Evolutionary conservation across 345 rosid species (phyloP), one percentile per base, ranked within the genome.

Genomic region (Bruguiera sexangula): DNA sequence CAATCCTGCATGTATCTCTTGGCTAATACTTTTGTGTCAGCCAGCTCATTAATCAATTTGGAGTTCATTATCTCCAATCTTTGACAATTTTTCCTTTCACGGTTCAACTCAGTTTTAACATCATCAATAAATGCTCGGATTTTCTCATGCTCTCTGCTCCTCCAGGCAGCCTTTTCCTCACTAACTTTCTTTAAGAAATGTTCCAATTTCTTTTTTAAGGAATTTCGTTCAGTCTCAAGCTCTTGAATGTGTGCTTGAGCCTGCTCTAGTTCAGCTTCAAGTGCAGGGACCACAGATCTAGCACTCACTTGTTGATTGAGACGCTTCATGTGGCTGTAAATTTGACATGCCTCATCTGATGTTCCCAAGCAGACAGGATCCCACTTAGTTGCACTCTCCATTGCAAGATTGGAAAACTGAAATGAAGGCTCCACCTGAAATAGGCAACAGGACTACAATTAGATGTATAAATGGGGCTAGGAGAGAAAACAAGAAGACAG

Each of bases 351-450:
- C 69, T 79, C 93, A 60, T 85, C 83, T 4, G 77, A 65, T 70
- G 85, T 66, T 68, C 76, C 82, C 63, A 84, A 78, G 70, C 78
- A 73, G 66, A 85, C 80, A 18, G 90, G 90, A 67, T 88, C 89
- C 97, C 97, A 92, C 81, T 89, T 92, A 32, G 97, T 86, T 63
- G 87, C 84, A 32, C 93, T 85, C 80, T 92, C 97, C 92, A 92
- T 86, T n/a, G 85, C 86, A n/a, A 74, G 78, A 73, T 81, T 80
- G 53, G 86, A 63, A 78, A 80, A 75, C 80, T 87, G 90, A 61
- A 79, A 75, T 19, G 88, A 80, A 62, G 91, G 85, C 68, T 81
- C 87, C 9, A 80, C 74, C 95, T 91, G 79, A 55, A 74, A 73
- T 67, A 30, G 61, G 65, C 61, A 57, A 62, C 57, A 57, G 36